Evolutionary conservation across 2,329 filamentous ascomycete genomes (phyloP), one percentile per base, ranked within the genome.

Genomic region (Stagonosporopsis tanaceti): DNA sequence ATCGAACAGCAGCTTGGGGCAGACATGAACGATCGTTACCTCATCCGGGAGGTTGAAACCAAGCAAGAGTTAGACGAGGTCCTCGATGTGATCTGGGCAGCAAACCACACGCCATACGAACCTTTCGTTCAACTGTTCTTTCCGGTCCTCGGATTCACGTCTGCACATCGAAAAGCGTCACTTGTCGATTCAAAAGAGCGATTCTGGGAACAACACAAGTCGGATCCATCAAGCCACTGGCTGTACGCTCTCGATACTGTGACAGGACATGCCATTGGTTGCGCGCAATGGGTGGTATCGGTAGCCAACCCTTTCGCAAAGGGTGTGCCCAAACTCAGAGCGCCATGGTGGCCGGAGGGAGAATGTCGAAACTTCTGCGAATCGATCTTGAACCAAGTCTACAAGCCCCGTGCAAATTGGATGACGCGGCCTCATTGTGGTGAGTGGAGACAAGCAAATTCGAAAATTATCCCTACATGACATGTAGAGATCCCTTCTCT

Each of bases 301-400:
- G 57, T 45, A 8, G 46, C 62, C 22, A 75, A 75, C 50, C 72
- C 70, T 3, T 76, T 75, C 41, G 59, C 60, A n/a, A 54, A 63
- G n/a, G 72, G 70, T 7, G 50, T 57, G n/a, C 66, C 64, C 6
- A 62, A 59, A 15, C 37, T 75, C 34, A 57, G 55, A 42, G 71
- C 73, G 50, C 67, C 71, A 20, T 76, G 73, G 73, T 76, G 72
- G 72, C 73, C 73, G 0, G 68, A 73, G 22, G 68, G 69, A 34
- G 72, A 75, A 59, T 57, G 62, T 59, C 65, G 70, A 40, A 68
- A 69, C 20, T 75, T 75, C 48, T 72, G 68, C 51, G 72, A 75
- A 47, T 62, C 53, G 7, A 70, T 76, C 28, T 59, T 76, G 53
- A 71, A 74, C 28, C 71, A 75, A 48, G 65, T 71, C 4, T 75